Evolutionary conservation across 2,329 filamentous ascomycete species (phyloP), one percentile per base, ranked within the genome.

Genomic region (Alternaria triticimaculans): DNA sequence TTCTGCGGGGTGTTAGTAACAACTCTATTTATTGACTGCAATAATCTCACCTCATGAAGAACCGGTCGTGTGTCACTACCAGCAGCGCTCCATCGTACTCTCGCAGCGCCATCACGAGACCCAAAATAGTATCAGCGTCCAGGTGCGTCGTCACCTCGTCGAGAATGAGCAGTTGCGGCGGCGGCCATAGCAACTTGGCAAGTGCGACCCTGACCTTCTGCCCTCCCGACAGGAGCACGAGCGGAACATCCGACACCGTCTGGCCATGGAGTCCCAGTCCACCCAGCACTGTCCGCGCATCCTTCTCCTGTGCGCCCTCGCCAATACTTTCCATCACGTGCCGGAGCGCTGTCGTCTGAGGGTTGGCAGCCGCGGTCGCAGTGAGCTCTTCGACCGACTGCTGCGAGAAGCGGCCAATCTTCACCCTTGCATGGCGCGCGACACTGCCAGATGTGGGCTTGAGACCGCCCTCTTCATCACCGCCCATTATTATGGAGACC

Each of bases 81-180:
- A 96, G 80, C 5, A 96, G 86, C 0, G 92, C 92, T 0, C 93
- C 93, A 59, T 89, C 86, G 85, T 91, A 96, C 3, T 81, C 81
- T 14, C 86, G 84, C 66, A 96, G 77, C 3, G 90, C 90, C 23
- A 87, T 84, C 1, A 90, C 85, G 58, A 96, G 80, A 2, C 91
- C 92, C 8, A 88, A 87, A 23, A 95, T 92, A 0, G 91, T 95
- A 80, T 96, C 88, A 65, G 91, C 92, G 76, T 96, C 93, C 44
- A 96, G 84, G 82, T 97, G 93, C 1, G 93, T 95, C 7, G 92
- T 96, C 23, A 93, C 90, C 77, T 93, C 93, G 75, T 95, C 92
- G 8, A 95, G 85, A 6, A 95, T 85, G 3, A 95, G 84, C 60
- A 92, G 86, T 68, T 94, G 92, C 20, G 92, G 92, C 4, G 87